Evolutionary conservation across 306 rosid species (phyloP), one percentile per base, ranked within the genome.

Genomic region (Sesbania bispinosa): DNA sequence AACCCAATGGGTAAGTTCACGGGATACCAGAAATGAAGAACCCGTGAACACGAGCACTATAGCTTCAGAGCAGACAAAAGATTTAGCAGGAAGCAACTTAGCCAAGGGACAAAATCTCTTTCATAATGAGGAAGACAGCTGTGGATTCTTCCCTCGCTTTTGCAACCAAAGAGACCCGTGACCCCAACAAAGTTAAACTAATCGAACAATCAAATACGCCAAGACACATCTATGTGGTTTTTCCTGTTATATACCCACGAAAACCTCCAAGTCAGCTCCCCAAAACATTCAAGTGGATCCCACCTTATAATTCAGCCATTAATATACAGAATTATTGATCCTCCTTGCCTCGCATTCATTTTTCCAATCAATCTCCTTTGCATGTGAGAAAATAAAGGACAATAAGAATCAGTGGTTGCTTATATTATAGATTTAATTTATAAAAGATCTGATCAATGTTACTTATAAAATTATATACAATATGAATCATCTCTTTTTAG

Each of bases 11-110:
- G 66, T 2, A 43, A 67, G 77, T 69, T 80, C 84, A 80, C 84
- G 80, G 74, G 80, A 62, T 15, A 73, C 32, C 1, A 68, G 16
- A 29, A n/a, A 33, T 24, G 42, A 53, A 30, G 73, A 69, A 75
- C 84, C 84, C 84, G 84, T 80, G 84, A 80, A 18, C 77, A 62
- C 65, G 16, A 74, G 35, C 43, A 80, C 63, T 52, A 33, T 50
- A 10, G 64, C 19, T 24, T 38, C 33, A 51, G 27, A 79, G 76
- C 59, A 66, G 79, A 79, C 76, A 63, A 71, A 35, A 38, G 65
- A 58, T 66, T 51, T 64, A 20, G 63, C 65, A 32, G n/a, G 16
- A 73, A 61, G 55, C 46, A 63, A 69, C 3, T 50, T 75, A 69
- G 76, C 79, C 59, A 79, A 15, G 35, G 43, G 86, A 83, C 86